Conservation (phyloP, 2,329 filamentous ascomycete genomes). For the Phaeosphaeriaceae sp. region DNA sequence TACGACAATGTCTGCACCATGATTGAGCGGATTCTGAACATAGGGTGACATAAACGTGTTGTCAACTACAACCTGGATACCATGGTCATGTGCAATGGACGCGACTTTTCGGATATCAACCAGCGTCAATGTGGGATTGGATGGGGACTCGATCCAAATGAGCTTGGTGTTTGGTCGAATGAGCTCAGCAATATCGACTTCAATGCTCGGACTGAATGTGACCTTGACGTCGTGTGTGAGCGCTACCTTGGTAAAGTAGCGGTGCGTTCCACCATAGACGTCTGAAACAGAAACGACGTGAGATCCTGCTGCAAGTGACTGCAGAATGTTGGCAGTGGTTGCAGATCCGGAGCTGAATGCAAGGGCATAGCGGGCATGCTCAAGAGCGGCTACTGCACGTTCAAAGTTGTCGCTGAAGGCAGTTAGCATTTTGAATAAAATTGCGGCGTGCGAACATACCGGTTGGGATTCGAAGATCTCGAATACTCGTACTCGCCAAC, state of each 20-base stretch:
- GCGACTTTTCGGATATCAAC: constrained; percentile 92
- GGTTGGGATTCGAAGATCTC: constrained; percentile 91
- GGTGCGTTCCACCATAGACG: constrained; percentile 96
- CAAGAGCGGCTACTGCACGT: constrained; percentile 85
- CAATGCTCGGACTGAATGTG: constrained; percentile 92
- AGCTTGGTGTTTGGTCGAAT: constrained; percentile 90
- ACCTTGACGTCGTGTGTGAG: constrained; percentile 92
- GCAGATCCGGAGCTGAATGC: constrained; percentile 95
- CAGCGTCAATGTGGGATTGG: constrained; percentile 90
- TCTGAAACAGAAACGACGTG: constrained; percentile 97
- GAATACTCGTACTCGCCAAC: constrained; percentile 93
- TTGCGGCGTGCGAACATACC: constrained; percentile 46
- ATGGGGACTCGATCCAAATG: constrained; percentile 96
- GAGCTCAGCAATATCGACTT: constrained; percentile 82
- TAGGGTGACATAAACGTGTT: constrained; percentile 98
- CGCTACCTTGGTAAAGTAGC: constrained; percentile 98
- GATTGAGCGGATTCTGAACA: constrained; percentile 92
- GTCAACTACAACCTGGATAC: constrained; percentile 96
- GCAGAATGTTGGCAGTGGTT: constrained; percentile 89
- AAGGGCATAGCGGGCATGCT: constrained; percentile 89
- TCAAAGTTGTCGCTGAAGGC: constrained; percentile 81
- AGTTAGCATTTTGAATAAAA: constrained; percentile 14
- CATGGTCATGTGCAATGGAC: constrained; percentile 81
- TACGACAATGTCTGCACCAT: constrained; percentile 94
- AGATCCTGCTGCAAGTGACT: constrained; percentile 86